Conservation (phyloP, 345 rosid genomes). For the Excoecaria cochinchinensis region DNA sequence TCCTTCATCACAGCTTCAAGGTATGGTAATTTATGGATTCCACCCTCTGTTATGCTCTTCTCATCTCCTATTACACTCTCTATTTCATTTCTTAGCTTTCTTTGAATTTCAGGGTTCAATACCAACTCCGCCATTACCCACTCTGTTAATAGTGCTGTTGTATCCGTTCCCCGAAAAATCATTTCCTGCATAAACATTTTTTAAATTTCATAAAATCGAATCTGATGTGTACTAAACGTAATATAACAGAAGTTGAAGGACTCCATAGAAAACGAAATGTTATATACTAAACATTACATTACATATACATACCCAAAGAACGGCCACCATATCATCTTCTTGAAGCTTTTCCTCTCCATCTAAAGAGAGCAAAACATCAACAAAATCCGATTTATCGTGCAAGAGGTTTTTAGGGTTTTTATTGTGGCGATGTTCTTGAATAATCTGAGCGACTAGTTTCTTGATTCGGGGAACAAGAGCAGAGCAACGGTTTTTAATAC, state of each 20-base stretch:
- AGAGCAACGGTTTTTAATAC: conserved; percentile 38
- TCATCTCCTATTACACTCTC: conserved; percentile 9
- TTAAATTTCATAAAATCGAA: neutral
- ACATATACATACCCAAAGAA: conserved; percentile 44
- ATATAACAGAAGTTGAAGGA: no score
- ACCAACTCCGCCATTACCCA: conserved; percentile 53
- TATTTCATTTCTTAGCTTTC: conserved; percentile 33
- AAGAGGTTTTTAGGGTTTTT: neutral
- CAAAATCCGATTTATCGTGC: conserved; percentile 37
- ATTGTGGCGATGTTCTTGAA: conserved; percentile 31
- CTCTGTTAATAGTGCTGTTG: conserved; percentile 48
- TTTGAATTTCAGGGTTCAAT: conserved; percentile 39
- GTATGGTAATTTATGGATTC: conserved; percentile 31
- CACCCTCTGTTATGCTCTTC: conserved; percentile 26
- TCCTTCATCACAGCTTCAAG: conserved; percentile 53
- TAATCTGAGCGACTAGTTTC: conserved; percentile 39
- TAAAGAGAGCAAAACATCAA: conserved; percentile 50
- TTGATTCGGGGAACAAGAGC: conserved; percentile 47
- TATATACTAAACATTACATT: no score
- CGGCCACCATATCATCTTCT: conserved; percentile 48
- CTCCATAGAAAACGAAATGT: no score
- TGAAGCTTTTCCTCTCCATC: conserved; percentile 42
- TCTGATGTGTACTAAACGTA: no score
- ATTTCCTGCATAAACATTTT: conserved; percentile 41
- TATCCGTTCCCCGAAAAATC: conserved; percentile 57